Evolutionary conservation across 345 rosid genomes (phyloP).

Genomic region (Citrus mangshanensis): DNA sequence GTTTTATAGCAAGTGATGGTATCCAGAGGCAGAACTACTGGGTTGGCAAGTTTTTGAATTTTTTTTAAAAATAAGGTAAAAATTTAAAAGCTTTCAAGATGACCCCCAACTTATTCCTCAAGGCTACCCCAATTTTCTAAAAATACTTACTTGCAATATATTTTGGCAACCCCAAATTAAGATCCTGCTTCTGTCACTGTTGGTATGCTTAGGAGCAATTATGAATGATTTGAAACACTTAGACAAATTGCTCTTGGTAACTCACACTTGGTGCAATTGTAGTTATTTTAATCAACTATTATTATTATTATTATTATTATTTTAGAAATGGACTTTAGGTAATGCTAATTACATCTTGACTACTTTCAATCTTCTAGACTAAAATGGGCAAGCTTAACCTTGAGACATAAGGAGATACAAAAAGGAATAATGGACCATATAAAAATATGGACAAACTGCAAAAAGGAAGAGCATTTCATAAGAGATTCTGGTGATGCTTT

Average conservation of each 20-base stretch:
- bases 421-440: neutral
- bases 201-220: neutral
- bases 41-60: too few relatives aligned
- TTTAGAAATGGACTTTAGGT: neutral
- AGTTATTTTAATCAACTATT: neutral
- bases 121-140: too few relatives aligned
- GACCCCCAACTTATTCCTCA: too few relatives aligned
- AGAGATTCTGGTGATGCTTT: neutral
- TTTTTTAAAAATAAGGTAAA: too few relatives aligned
- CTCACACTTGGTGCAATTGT: neutral
- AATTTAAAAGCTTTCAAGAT: too few relatives aligned
- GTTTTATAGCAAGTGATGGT: neutral
- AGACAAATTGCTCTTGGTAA: neutral
- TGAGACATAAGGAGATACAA: neutral
- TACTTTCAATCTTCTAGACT: neutral
- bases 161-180: too few relatives aligned
- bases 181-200: too few relatives aligned
- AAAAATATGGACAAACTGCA: neutral
- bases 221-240: neutral
- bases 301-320: neutral
- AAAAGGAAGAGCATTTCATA: neutral
- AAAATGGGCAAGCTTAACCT: neutral
- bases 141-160: too few relatives aligned
- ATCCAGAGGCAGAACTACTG: too few relatives aligned
- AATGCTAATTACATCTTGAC: neutral